Evolutionary conservation across 202 grass and related monocot species (phyloP).

Genomic region (Setaria italica): DNA sequence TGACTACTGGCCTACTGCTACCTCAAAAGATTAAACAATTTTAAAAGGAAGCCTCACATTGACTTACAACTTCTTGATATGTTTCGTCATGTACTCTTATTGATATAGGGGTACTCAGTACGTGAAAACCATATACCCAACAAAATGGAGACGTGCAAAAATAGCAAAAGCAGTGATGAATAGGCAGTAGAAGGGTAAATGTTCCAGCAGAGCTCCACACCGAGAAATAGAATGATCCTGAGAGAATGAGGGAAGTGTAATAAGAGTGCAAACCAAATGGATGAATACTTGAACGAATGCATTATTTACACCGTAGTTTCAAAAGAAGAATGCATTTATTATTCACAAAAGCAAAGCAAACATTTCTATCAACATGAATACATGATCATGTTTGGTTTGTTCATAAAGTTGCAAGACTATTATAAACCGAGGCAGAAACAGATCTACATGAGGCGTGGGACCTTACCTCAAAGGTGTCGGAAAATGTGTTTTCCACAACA

Average conservation of each 20-base stretch:
- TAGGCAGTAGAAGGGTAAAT: conserved; percentile 82
- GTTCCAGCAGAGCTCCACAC: conserved; percentile 92
- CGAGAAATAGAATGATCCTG: conserved; percentile 81
- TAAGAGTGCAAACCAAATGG: conserved; percentile 22
- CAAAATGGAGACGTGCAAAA: conserved; percentile 69
- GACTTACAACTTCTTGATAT: conserved; percentile 38
- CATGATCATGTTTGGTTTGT: conserved; percentile 1
- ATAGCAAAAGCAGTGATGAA: conserved; percentile 79
- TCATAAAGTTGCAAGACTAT: background rate
- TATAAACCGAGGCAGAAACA: background rate
- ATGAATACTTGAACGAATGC: conserved; percentile 8
- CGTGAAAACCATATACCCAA: conserved; percentile 77
- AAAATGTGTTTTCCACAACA: conserved; percentile 81
- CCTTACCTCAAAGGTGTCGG: conserved; percentile 71
- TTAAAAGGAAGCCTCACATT: background rate
- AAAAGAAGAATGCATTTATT: background rate
- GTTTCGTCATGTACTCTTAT: conserved; percentile 39
- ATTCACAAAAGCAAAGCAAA: background rate
- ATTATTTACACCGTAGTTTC: background rate
- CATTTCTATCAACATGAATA: conserved; percentile 3
- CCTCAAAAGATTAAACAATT: background rate
- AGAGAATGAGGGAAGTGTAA: conserved; percentile 9
- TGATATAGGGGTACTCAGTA: conserved; percentile 58
- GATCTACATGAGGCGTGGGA: background rate
- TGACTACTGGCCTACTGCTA: conserved; percentile 1